Evolutionary conservation across 805 yeast species (phyloP), one percentile per base, ranked within the genome.

Genomic region (Starmerella asiatica): DNA sequence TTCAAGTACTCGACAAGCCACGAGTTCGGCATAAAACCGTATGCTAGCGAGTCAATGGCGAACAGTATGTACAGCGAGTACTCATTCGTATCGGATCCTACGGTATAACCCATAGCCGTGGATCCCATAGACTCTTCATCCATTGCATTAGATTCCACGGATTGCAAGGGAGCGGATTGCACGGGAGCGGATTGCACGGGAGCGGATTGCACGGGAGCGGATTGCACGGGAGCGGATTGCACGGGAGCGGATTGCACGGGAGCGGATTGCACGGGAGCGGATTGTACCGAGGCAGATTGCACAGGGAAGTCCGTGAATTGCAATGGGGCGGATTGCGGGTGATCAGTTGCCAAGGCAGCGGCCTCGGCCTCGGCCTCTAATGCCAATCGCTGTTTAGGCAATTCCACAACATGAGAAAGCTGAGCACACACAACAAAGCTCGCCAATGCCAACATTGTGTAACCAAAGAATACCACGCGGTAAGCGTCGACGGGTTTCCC

Each of bases 1-100:
- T 74, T 71, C 63, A 82, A 77, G 59, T 81, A 85, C 56, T 78
- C 85, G 29, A 84, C 83, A 32, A 79, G 68, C 95, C 95, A 86
- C 1, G 94, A 79, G 33, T 76, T 66, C 2, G 93, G 76, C 84
- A 84, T 79, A 58, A 85, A 79, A 1, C 95, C 94, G 47, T 74
- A 75, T 0, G 93, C 95, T 36, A 85, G 67, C 1, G 94, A 83
- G 57, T 85, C 96, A 23, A 82, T 54, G 75, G 82, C 81, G 54
- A 85, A 86, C 15, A 61, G 43, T 21, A 43, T 23, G 19, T 44
- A 38, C 26, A 52, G 41, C 21, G 44, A 34, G 18, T 37, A 20
- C 16, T 42, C 40, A 8, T 20, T 32, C 8, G 18, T 15, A n/a
- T n/a, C n/a, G n/a, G n/a, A n/a, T n/a, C n/a, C n/a, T n/a, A n/a